Evolutionary conservation across 768 basidiomycete genomes (phyloP).

Genomic region (Pisolithus tinctorius): DNA sequence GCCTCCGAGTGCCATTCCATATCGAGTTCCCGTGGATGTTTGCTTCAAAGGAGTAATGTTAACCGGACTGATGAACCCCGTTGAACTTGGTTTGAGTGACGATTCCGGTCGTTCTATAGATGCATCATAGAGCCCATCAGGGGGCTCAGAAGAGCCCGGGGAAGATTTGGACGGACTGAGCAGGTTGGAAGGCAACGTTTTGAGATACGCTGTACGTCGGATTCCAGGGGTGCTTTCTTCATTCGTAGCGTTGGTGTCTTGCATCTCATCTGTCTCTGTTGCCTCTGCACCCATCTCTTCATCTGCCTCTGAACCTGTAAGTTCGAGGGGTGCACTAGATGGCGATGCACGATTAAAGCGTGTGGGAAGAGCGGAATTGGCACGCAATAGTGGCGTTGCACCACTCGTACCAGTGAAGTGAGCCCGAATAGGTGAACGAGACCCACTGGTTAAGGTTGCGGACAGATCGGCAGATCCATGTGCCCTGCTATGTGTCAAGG

Average conservation of each 20-base stretch:
- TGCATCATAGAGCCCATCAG: not conserved
- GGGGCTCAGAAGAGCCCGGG: conserved; percentile 3
- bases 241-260: conserved; percentile 16
- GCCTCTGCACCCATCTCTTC: conserved; percentile 21
- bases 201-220: conserved; percentile 38
- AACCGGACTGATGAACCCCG: conserved; percentile 7
- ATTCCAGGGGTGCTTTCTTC: conserved; percentile 36
- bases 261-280: conserved; percentile 18
- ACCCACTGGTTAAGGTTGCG: conserved; percentile 8
- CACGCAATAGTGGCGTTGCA: conserved; percentile 28
- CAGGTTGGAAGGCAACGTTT: conserved; percentile 49
- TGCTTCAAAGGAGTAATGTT: conserved; percentile 29
- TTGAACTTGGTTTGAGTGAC: conserved; percentile 19
- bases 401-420: conserved; percentile 20
- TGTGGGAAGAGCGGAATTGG: conserved; percentile 37
- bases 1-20: conserved; percentile 49
- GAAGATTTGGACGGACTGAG: conserved; percentile 32
- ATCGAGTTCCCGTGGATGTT: conserved; percentile 57
- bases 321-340: conserved; percentile 9
- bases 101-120: conserved; percentile 16
- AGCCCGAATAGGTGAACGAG: conserved; percentile 21
- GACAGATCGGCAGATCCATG: conserved; percentile 22
- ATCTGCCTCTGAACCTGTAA: conserved; percentile 2
- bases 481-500: conserved; percentile 16
- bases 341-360: conserved; percentile 21